Conservation (phyloP, 2,329 filamentous ascomycete genomes). For the Colletotrichum cereale region DNA sequence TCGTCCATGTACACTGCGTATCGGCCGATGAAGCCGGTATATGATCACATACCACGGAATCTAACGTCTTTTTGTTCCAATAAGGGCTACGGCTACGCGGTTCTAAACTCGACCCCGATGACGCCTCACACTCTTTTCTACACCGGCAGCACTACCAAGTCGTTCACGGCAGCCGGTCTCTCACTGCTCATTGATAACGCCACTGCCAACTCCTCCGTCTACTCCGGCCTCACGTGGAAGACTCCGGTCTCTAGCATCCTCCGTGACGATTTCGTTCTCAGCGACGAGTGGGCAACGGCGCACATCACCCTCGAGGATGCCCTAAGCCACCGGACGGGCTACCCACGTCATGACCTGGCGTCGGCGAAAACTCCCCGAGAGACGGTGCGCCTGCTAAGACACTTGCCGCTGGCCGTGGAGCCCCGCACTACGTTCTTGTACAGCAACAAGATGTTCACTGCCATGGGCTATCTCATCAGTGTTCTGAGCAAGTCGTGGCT, state of each 20-base stretch:
- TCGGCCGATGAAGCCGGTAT: neutral
- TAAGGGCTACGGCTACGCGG: slow-evolving; percentile 55
- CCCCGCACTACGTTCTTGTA: slow-evolving; percentile 61
- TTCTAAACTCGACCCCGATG: slow-evolving; percentile 51
- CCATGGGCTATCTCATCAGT: slow-evolving; percentile 61
- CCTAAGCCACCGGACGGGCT: slow-evolving; percentile 64
- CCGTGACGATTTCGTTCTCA: slow-evolving; percentile 64
- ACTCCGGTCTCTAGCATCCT: slow-evolving; percentile 61
- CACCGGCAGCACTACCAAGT: slow-evolving; percentile 68
- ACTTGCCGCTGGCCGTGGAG: slow-evolving; percentile 58
- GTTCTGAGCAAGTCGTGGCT: slow-evolving; percentile 53
- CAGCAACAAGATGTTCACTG: slow-evolving; percentile 63
- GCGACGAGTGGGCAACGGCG: slow-evolving; percentile 58
- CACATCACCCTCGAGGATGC: slow-evolving; percentile 67
- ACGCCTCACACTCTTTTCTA: slow-evolving; percentile 66
- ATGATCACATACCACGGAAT: neutral
- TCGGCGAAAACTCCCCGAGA: slow-evolving; percentile 49
- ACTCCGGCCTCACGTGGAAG: slow-evolving; percentile 58
- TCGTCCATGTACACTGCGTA: neutral
- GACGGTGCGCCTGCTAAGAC: slow-evolving; percentile 57
- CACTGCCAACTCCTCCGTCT: slow-evolving; percentile 43
- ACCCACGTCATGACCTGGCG: slow-evolving; percentile 56
- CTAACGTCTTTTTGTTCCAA: neutral
- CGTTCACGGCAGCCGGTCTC: slow-evolving; percentile 63
- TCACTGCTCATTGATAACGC: slow-evolving; percentile 61